Percentiles rank a stretch among this genome's conserved stretches.
phyloP scores from a whole-genome alignment of 805 yeast genomes.

The Wickerhamiella occidentalis region DNA sequence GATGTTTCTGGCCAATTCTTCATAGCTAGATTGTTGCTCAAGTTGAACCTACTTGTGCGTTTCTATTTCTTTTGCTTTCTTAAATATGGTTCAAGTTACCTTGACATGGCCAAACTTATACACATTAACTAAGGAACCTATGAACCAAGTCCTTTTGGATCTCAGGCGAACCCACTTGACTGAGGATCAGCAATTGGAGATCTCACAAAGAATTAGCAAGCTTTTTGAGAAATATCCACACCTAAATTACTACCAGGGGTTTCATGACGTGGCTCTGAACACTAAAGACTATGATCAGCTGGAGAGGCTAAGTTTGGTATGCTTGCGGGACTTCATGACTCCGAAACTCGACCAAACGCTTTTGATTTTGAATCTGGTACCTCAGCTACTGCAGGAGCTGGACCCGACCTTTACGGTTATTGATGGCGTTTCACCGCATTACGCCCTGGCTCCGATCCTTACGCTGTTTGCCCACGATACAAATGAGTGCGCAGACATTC shows the following conservation, averaged over 20 bases:
- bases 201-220: constrained; percentile 27
- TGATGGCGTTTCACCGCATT: constrained; percentile 43
- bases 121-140: constrained; percentile 32
- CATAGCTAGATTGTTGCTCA: no score
- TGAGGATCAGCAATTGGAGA: constrained; percentile 25
- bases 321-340: constrained; percentile 75
- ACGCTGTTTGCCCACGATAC: constrained; percentile 71
- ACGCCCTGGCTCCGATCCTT: constrained; percentile 62
- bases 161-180: constrained; percentile 55
- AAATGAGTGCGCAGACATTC: constrained; percentile 31
- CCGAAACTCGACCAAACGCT: constrained; percentile 53
- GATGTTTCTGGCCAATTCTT: no score
- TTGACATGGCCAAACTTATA: not conserved
- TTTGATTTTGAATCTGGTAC: constrained; percentile 53
- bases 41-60: no score
- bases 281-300: constrained; percentile 28
- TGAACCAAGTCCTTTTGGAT: constrained; percentile 72
- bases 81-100: no score
- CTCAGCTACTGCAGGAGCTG: constrained; percentile 40
- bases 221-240: constrained; percentile 50
- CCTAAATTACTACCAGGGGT: constrained; percentile 80
- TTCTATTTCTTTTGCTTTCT: no score
- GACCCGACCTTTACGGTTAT: constrained; percentile 33
- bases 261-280: constrained; percentile 70
- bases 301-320: constrained; percentile 35